Evolutionary conservation across 352 stramenopile species (phyloP), one percentile per base, ranked within the genome.

Genomic region (Phytophthora pinifolia): DNA sequence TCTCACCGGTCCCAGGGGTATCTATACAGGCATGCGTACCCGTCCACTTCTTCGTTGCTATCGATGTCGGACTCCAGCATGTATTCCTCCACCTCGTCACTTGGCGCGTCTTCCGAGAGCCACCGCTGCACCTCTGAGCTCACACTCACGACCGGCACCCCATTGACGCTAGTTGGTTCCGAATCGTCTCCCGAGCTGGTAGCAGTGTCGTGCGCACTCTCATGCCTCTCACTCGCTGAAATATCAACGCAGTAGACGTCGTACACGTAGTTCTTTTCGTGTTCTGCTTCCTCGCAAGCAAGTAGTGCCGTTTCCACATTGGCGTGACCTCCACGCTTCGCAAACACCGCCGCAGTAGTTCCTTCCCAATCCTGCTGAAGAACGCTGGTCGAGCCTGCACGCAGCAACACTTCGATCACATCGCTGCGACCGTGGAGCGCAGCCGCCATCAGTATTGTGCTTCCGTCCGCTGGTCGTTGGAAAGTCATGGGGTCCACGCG

Each of bases 221-320:
- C 35, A 50, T 62, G 59, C 17, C 63, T 35, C 27, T 76, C 58
- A 42, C 67, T 88, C 6, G 76, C 65, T 3, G 71, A 70, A 20
- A 86, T 67, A 27, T 94, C 84, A 37, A 94, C 73, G 41, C 84
- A 92, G 68, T 94, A 94, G 14, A 94, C 78, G 41, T 94, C 84
- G 37, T 92, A 94, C 8, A 94, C 84, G 37, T 76, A 94, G 46
- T 89, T 74, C 36, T 92, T 94, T 50, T 94, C 84, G 15, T 63
- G 59, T 56, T 92, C 79, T 4, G 81, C 74, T 31, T 82, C 65
- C 61, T 94, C 84, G 56, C 84, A 94, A 14, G 84, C 84, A 27
- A 75, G 43, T 43, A 94, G 38, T 9, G 84, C 84, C 15, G 67
- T 72, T 37, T 91, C 72, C 6, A 91, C 74, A 56, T 71, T 82